phyloP scores from a whole-genome alignment of 177 flowering plant genomes.

The Vitis hybrid region DNA sequence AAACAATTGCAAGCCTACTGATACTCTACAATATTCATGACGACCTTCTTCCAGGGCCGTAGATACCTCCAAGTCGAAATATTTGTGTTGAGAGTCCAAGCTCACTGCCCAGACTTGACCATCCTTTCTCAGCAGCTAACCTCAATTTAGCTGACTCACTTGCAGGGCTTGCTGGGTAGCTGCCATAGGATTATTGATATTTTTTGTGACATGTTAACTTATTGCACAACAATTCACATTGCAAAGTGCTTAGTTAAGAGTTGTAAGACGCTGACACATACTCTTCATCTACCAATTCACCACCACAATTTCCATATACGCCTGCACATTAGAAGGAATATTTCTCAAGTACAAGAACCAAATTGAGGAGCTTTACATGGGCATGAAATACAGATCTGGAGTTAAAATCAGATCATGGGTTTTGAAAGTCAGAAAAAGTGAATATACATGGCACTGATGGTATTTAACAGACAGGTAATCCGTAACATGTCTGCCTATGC shows the following conservation, averaged over 20 bases:
- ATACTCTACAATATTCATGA: neutral
- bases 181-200: slow-evolving; percentile 29
- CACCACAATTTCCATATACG: slow-evolving; percentile 86
- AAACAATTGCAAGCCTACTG: neutral
- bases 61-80: slow-evolving; percentile 92
- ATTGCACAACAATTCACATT: slow-evolving; percentile 3
- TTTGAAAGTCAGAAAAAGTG: neutral
- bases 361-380: neutral
- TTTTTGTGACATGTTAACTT: slow-evolving; percentile 8
- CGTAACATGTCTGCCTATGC: neutral
- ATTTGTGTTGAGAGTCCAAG: slow-evolving; percentile 54
- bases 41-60: slow-evolving; percentile 98
- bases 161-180: slow-evolving; percentile 54
- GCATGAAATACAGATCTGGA: neutral
- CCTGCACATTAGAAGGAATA: slow-evolving; percentile 41
- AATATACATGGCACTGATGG: neutral
- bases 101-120: slow-evolving; percentile 62
- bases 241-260: slow-evolving; percentile 1
- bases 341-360: neutral
- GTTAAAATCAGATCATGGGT: neutral
- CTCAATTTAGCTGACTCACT: slow-evolving; percentile 57
- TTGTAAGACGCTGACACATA: slow-evolving; percentile 34
- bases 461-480: too few species aligned
- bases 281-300: slow-evolving; percentile 92
- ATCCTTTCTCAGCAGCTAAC: slow-evolving; percentile 76